Percentiles rank a stretch among this genome's conserved stretches.
These are phyloP conservation scores for Globisporangium cylindrosporum DNA, from an alignment of 352 stramenopile species.

Conservation along the genomic window DNA sequence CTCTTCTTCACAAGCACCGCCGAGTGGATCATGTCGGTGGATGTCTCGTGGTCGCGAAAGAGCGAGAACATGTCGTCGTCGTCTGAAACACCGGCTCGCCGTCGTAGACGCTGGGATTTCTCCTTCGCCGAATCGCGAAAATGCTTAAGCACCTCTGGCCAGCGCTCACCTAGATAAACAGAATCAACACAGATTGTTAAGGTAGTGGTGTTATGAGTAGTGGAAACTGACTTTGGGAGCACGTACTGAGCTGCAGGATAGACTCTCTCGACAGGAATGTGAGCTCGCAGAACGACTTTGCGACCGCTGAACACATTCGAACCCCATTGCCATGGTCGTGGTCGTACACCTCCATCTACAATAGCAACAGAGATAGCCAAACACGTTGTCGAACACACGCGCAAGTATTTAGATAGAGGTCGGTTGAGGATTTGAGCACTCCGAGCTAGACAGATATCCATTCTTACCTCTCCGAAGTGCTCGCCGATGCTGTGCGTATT, in stretches of 20 bases:
- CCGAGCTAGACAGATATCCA: not conserved
- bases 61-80: conserved; percentile 21
- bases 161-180: conserved; percentile 35
- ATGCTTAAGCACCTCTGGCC: conserved; percentile 68
- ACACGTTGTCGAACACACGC: not conserved
- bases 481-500: conserved; percentile 47
- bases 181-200: not conserved
- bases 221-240: too few relatives aligned
- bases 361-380: not conserved
- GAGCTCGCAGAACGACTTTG: conserved; percentile 74
- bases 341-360: conserved; percentile 79
- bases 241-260: conserved; percentile 72
- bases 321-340: conserved; percentile 76
- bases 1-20: conserved; percentile 24
- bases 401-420: too few relatives aligned
- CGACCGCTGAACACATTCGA: conserved; percentile 78
- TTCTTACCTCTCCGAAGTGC: conserved; percentile 76
- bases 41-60: conserved; percentile 25
- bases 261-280: conserved; percentile 77
- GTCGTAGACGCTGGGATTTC: conserved; percentile 44
- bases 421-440: not conserved
- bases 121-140: conserved; percentile 47
- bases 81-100: conserved; percentile 25
- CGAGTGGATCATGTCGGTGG: conserved; percentile 33
- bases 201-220: too few relatives aligned